Conservation (phyloP, 805 yeast genomes). For the Spathaspora arborariae region DNA sequence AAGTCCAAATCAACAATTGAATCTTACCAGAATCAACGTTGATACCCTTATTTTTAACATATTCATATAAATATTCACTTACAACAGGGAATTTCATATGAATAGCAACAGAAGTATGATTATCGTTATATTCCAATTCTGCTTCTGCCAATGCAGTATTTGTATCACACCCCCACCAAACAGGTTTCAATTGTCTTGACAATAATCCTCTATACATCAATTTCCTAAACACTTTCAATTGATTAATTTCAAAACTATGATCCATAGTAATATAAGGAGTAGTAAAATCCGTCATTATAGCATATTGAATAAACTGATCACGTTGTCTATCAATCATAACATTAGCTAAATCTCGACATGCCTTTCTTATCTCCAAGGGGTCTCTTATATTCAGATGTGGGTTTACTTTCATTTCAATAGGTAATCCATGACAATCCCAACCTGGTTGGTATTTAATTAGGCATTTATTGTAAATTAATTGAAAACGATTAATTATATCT, state of each 20-base stretch:
- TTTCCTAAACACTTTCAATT: constrained; percentile 63
- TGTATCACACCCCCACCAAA: constrained; percentile 95
- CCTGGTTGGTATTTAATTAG: constrained; percentile 80
- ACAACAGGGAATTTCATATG: constrained; percentile 60
- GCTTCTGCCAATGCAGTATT: constrained; percentile 95
- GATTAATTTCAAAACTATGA: constrained; percentile 68
- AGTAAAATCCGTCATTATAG: constrained; percentile 80
- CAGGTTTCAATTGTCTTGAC: constrained; percentile 87
- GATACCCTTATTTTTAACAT: not conserved
- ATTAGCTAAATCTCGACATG: constrained; percentile 69
- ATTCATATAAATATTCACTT: constrained; percentile 1
- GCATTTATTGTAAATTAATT: constrained; percentile 54
- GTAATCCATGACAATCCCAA: constrained; percentile 99
- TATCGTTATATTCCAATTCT: constrained; percentile 80
- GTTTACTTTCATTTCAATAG: constrained; percentile 84
- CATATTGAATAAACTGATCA: constrained; percentile 62
- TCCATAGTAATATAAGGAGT: constrained; percentile 71
- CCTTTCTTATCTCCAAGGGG: constrained; percentile 56
- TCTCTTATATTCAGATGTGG: constrained; percentile 26
- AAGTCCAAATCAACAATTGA: constrained; percentile 80
- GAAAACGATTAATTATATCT: constrained; percentile 76
- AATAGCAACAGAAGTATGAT: constrained; percentile 66
- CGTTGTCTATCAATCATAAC: constrained; percentile 62
- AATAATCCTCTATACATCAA: constrained; percentile 66
- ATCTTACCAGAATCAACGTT: constrained; percentile 8